Base-by-base conservation (phyloP, 1,284 basidiomycete species). In the Cryptococcus neoformans region DNA sequence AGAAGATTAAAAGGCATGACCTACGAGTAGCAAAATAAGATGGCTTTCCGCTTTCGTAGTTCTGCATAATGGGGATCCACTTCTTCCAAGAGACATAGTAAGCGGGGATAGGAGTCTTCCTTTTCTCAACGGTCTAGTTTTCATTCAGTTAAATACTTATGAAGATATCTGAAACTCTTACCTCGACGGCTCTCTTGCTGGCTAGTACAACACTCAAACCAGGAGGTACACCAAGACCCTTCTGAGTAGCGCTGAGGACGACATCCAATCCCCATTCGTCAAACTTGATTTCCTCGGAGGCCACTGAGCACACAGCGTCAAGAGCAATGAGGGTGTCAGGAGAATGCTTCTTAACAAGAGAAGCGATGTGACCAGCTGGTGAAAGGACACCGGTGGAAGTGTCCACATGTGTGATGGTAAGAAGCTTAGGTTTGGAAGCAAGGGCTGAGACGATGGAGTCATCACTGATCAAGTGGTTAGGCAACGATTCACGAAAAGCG, bases 251-350 rank as follows among this genome's bases (percentile, higher is more conserved):
- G 12, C 88, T 86, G 52, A 97, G 76, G 47, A 98, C 87, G 37
- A 94, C 84, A 69, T 99, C 96, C 57, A 99, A 82, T 35, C 85
- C 87, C 96, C 95, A 99, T 14, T 85, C 87, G 67, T 98, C 95
- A 81, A 97, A 88, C 56, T 83, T 85, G 68, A 99, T 95, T 77
- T 98, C 92, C 76, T 99, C 95, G 65, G 89, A 93, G 0, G 90
- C 95, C 11, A 98, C 93, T 6, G 92, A 88, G 80, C 96, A 99
- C 36, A 99, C 96, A 44, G 86, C 92, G 73, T 99, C 95, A 57
- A 95, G 81, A 17, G 92, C 82, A 54, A 97, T 88, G 59, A 99
- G 81, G 1, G 93, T 90, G 38, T 91, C 85, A 4, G 96, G 95
- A 2, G 90, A 92, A 65, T 90, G 83, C 48, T 83, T 81, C 69